Evolutionary conservation across 306 rosid genomes (phyloP), one percentile per base, ranked within the genome.

Genomic region (Vigna angularis): DNA sequence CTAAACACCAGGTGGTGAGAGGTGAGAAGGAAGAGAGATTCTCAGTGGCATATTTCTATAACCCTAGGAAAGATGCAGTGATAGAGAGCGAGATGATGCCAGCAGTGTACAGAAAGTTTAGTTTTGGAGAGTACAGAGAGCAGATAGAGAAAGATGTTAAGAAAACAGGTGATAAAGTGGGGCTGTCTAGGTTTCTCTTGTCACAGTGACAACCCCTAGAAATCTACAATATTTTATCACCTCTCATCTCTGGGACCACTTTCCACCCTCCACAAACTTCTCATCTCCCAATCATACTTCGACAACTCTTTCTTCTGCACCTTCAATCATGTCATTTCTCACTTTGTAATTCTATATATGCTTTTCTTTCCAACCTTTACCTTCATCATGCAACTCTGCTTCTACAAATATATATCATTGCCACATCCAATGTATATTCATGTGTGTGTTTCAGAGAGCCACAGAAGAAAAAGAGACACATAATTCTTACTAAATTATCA

Each of bases 41-140:
- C 32, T 93, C 95, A 0, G 70, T 87, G 71, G 98, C 97, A 72
- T 93, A 82, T 79, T 93, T 93, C 84, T 93, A 81, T 50, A 83
- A 77, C 72, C 98, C 97, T 1, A 84, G 85, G 2, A 44, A 30
- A 40, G 87, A 91, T 53, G 68, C 87, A 2, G 81, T 83, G 26
- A 87, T 93, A 50, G 78, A 76, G 79, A 83, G 93, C 77, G 38
- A 74, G 50, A 66, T 49, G 7, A 70, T 36, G 38, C 86, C 88
- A 16, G 34, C 83, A 11, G 0, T 86, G 65, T 93, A 88, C 61
- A 89, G 70, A 66, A 59, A 86, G 34, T 91, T 93, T 85, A 91
- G 82, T 47, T 85, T 88, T 61, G 18, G 51, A 81, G 93, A 93
- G 75, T 91, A 83, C 48, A 76, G 75, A 74, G 70, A 32, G 17